Evolutionary conservation across 148 eudicot genomes (phyloP).

Genomic region (Amaranthus palmeri): DNA sequence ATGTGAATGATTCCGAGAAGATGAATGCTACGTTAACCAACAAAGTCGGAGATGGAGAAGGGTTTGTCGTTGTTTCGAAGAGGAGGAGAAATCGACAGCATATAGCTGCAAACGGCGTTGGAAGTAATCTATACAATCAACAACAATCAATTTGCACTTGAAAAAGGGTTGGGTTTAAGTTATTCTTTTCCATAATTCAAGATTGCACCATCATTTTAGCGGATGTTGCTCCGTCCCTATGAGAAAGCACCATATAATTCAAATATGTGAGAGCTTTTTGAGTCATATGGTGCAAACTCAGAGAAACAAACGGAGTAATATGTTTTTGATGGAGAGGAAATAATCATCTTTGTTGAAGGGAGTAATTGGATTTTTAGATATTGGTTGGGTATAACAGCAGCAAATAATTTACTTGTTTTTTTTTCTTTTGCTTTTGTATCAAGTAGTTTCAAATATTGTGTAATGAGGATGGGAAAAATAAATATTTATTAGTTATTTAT

Average conservation of each 20-base stretch:
- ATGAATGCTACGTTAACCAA: slow-evolving; percentile 26
- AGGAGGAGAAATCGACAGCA: slow-evolving; percentile 81
- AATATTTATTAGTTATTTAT: background rate
- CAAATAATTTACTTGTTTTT: background rate
- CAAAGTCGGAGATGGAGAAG: slow-evolving; percentile 69
- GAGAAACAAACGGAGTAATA: background rate
- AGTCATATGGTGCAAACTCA: no score
- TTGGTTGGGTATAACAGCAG: slow-evolving; percentile 1
- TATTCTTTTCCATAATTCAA: slow-evolving; percentile 11
- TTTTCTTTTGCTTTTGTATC: slow-evolving; percentile 11
- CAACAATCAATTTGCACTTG: slow-evolving; percentile 74
- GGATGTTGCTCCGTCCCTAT: background rate
- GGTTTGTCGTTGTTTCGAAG: slow-evolving; percentile 80
- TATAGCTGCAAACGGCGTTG: slow-evolving; percentile 39
- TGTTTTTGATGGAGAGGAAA: slow-evolving; percentile 9
- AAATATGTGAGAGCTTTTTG: no score
- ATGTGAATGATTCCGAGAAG: slow-evolving; percentile 25
- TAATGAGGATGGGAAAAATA: slow-evolving; percentile 1
- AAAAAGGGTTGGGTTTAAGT: background rate
- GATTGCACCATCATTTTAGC: slow-evolving; percentile 7
- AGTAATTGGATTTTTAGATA: slow-evolving; percentile 5
- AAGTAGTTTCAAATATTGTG: slow-evolving; percentile 9
- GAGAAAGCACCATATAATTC: no score
- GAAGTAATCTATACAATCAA: slow-evolving; percentile 49
- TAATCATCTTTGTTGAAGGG: slow-evolving; percentile 1